phyloP scores from a whole-genome alignment of 805 yeast species.

The Isabelozyma gotoi region DNA sequence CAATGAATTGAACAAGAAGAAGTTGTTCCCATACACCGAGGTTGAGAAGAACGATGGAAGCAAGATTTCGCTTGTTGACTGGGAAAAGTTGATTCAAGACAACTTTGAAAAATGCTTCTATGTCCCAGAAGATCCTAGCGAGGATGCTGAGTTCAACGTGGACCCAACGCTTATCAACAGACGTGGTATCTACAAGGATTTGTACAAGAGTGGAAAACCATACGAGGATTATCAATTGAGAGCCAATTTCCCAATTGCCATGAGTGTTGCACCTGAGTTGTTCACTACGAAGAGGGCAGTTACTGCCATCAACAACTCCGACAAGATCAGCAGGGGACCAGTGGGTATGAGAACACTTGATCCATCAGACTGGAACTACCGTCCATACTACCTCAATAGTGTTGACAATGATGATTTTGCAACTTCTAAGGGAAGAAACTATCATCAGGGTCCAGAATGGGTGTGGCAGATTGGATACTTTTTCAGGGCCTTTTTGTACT shows the following conservation, averaged over 20 bases:
- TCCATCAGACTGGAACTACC: conserved; percentile 87
- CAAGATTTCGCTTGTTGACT: conserved; percentile 54
- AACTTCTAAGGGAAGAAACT: conserved; percentile 92
- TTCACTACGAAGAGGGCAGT: conserved; percentile 63
- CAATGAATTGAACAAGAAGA: conserved; percentile 51
- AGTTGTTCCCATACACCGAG: conserved; percentile 53
- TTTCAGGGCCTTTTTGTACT: conserved; percentile 68
- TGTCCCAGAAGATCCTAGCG: conserved; percentile 62
- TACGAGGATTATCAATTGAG: conserved; percentile 93
- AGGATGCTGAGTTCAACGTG: conserved; percentile 62
- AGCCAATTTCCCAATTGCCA: conserved; percentile 89
- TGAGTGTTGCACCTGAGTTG: conserved; percentile 92
- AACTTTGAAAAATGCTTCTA: conserved; percentile 81
- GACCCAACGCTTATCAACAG: conserved; percentile 72
- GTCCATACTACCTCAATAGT: conserved; percentile 83
- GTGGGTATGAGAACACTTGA: conserved; percentile 90
- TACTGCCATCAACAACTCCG: conserved; percentile 70
- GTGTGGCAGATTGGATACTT: conserved; percentile 90
- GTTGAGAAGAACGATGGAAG: conserved; percentile 64
- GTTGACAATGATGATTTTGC: conserved; percentile 85
- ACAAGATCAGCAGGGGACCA: conserved; percentile 76
- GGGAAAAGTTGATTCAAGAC: conserved; percentile 69
- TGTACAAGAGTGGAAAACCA: conserved; percentile 76
- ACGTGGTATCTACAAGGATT: conserved; percentile 92
- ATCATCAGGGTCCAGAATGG: conserved; percentile 99